phyloP scores from a whole-genome alignment of 2,329 filamentous ascomycete genomes.

The Paecilomyces sp. region DNA sequence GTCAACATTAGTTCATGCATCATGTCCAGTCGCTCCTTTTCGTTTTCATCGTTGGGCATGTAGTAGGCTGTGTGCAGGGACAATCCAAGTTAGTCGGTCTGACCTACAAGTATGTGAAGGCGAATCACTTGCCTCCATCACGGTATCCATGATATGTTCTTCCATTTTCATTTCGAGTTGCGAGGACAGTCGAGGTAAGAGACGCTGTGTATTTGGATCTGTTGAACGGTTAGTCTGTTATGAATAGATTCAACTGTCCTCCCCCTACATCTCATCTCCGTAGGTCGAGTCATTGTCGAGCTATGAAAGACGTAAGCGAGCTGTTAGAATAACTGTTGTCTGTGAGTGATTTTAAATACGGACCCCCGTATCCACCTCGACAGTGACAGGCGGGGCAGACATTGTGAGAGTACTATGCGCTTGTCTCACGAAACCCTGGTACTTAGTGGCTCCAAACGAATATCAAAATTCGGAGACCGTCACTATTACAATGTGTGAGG shows the following conservation, averaged over 20 bases:
- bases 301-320: neutral
- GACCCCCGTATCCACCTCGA: neutral
- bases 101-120: neutral
- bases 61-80: slow-evolving; percentile 2
- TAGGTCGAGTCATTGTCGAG: neutral
- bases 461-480: neutral
- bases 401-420: neutral
- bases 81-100: neutral
- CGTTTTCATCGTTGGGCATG: slow-evolving; percentile 13
- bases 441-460: neutral
- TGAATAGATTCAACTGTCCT: neutral
- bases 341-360: neutral
- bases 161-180: neutral
- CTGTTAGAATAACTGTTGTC: neutral
- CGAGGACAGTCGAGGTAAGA: neutral
- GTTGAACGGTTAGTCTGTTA: neutral
- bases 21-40: slow-evolving; percentile 11
- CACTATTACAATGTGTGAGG: neutral
- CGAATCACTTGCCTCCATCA: neutral
- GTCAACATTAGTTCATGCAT: slow-evolving; percentile 10
- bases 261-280: neutral
- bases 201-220: neutral
- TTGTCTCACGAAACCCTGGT: neutral
- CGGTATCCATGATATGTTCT: neutral
- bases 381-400: neutral